These are phyloP conservation scores for Aureobasidium sp. DNA, from an alignment of 2,329 filamentous ascomycete species.

Conservation along the genomic window DNA sequence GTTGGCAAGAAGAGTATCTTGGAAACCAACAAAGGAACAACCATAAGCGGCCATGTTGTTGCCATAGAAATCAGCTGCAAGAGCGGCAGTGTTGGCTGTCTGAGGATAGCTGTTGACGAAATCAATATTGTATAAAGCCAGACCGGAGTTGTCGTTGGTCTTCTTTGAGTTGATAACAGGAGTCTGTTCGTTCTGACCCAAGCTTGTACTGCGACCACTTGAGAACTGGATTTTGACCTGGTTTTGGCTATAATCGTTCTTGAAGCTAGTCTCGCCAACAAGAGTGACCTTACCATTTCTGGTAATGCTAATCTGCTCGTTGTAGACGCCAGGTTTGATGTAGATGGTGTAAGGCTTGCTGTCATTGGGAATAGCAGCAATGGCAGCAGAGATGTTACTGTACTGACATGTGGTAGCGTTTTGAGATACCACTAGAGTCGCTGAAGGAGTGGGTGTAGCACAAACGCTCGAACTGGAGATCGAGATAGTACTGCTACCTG, in stretches of 20 bases:
- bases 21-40: slow-evolving; percentile 27
- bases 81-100: slow-evolving; percentile 30
- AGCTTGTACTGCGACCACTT: slow-evolving; percentile 36
- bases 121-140: slow-evolving; percentile 28
- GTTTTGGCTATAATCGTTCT: slow-evolving; percentile 34
- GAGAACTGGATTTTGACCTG: slow-evolving; percentile 33
- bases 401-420: slow-evolving; percentile 32
- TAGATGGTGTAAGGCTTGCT: slow-evolving; percentile 35
- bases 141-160: slow-evolving; percentile 25
- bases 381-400: slow-evolving; percentile 37
- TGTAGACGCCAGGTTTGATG: slow-evolving; percentile 37
- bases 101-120: slow-evolving; percentile 29
- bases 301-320: slow-evolving; percentile 36
- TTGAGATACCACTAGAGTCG: slow-evolving; percentile 29
- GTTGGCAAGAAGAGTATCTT: slow-evolving; percentile 28
- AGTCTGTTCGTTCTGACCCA: slow-evolving; percentile 37
- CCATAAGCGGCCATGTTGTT: slow-evolving; percentile 30
- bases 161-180: slow-evolving; percentile 42
- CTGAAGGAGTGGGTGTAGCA: slow-evolving; percentile 24
- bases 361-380: slow-evolving; percentile 39
- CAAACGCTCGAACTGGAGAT: slow-evolving; percentile 18
- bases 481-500: slow-evolving; percentile 16
- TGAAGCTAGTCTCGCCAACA: slow-evolving; percentile 28
- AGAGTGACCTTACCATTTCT: slow-evolving; percentile 36
- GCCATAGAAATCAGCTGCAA: slow-evolving; percentile 29